Evolutionary conservation across 164 flowering plant genomes (phyloP).

Genomic region (Aristolochia fimbriata): DNA sequence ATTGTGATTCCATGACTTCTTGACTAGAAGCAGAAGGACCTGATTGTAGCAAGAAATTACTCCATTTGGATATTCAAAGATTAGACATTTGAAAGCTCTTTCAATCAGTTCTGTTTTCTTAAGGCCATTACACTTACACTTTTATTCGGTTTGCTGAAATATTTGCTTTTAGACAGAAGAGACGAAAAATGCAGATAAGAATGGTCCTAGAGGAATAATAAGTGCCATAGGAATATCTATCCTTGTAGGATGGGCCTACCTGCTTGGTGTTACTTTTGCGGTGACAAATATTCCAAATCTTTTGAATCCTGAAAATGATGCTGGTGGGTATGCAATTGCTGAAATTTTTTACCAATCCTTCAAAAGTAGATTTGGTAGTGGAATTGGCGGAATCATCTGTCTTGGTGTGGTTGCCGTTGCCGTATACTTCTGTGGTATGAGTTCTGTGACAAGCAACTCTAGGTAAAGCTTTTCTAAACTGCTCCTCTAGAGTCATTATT

Average conservation of each 20-base stretch:
- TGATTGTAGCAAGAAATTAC: no score
- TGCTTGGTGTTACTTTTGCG: constrained; percentile 64
- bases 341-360: constrained; percentile 73
- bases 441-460: constrained; percentile 54
- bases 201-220: constrained; percentile 94
- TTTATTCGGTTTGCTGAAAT: not conserved
- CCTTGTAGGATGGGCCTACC: constrained; percentile 83
- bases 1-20: no score
- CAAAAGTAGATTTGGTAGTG: constrained; percentile 76
- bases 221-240: constrained; percentile 81
- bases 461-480: constrained; percentile 33
- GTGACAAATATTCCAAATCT: constrained; percentile 68
- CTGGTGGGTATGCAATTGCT: constrained; percentile 96
- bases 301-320: constrained; percentile 56
- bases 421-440: constrained; percentile 86
- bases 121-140: no score
- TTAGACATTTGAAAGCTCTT: no score
- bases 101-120: no score
- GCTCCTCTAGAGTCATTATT: not conserved
- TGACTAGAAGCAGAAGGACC: no score
- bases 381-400: constrained; percentile 84
- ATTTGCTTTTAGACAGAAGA: constrained; percentile 69
- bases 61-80: no score
- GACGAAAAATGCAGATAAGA: constrained; percentile 76
- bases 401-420: constrained; percentile 80